A percentile compares a stretch with the other conserved stretches of the same genome.
These are phyloP conservation scores for Fraxinus pennsylvanica DNA, from an alignment of 257 asterid genomes.

Conservation along the genomic window DNA sequence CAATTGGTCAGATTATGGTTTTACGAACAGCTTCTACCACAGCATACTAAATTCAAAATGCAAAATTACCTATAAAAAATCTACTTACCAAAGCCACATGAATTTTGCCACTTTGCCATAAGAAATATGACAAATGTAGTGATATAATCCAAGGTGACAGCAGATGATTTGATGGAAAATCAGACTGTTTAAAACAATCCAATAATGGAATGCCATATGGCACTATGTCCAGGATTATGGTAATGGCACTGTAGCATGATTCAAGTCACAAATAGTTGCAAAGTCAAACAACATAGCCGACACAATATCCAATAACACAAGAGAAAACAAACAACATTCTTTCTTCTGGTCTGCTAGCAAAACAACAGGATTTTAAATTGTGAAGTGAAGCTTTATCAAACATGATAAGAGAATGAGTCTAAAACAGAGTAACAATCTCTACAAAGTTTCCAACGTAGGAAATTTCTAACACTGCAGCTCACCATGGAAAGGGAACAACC, in stretches of 20 bases:
- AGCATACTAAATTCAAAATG: neutral
- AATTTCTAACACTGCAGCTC: slow-evolving; percentile 18
- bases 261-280: neutral
- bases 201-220: no score
- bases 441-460: neutral
- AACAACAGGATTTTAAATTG: neutral
- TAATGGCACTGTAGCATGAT: no score
- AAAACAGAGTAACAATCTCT: neutral
- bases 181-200: no score
- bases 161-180: no score
- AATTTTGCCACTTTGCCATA: no score
- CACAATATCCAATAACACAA: neutral
- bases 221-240: no score
- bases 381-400: neutral
- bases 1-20: no score
- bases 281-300: neutral
- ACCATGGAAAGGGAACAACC: slow-evolving; percentile 5
- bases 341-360: neutral
- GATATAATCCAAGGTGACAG: no score
- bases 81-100: neutral
- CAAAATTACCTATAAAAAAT: neutral
- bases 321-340: neutral
- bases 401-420: neutral
- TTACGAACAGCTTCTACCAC: neutral
- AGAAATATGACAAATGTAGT: no score